Evolutionary conservation across 1,139 yeast species (phyloP).

Genomic region (Lodderomyces orthopsilosis): DNA sequence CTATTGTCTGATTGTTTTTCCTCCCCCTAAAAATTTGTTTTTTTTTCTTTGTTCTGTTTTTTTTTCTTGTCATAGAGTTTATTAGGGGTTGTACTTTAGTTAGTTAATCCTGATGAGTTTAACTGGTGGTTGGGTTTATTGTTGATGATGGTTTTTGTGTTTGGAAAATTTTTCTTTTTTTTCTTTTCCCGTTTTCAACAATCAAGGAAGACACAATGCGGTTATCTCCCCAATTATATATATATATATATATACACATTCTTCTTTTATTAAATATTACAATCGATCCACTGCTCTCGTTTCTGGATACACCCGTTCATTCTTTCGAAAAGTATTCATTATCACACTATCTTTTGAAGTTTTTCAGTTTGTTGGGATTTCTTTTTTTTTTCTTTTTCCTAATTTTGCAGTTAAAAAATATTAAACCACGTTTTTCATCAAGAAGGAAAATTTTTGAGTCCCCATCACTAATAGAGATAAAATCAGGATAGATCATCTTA

Average conservation of each 20-base stretch:
- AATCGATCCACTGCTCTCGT: too few species aligned
- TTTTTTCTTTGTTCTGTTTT: background rate
- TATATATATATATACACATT: too few species aligned
- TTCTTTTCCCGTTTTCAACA: background rate
- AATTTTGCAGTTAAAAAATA: background rate
- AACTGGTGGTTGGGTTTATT: background rate
- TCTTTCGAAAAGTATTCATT: background rate
- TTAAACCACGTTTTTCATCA: conserved; percentile 2
- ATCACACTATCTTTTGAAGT: background rate
- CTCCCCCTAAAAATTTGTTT: too few species aligned
- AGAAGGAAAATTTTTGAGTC: background rate
- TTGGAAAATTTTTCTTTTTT: background rate
- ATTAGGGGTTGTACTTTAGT: too few species aligned
- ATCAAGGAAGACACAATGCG: too few species aligned
- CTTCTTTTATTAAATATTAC: too few species aligned
- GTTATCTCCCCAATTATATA: background rate
- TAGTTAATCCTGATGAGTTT: too few species aligned
- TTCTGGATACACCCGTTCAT: background rate
- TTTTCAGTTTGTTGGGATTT: background rate
- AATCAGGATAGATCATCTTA: background rate
- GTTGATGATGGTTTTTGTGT: background rate
- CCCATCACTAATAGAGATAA: background rate
- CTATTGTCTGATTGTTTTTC: background rate
- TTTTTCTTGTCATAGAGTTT: background rate
- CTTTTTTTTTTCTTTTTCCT: conserved; percentile 2